Evolutionary conservation across 805 yeast genomes (phyloP).

Genomic region (Sugiyamaella marilandica): DNA sequence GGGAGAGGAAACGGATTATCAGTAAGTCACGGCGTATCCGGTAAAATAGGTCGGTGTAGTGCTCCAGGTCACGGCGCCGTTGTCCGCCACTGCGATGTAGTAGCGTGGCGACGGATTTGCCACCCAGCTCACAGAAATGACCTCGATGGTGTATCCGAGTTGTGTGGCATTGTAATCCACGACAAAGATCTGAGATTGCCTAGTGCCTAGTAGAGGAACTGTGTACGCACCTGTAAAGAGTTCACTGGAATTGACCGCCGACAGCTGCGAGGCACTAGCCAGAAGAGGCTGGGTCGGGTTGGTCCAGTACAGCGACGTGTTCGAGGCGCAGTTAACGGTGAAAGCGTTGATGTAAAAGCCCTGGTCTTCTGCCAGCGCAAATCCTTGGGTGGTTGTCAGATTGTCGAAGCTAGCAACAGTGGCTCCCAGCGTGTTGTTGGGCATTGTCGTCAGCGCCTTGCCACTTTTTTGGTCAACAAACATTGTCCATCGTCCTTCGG

Average conservation of each 20-base stretch:
- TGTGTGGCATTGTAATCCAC: slow-evolving; percentile 2
- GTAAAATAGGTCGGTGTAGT: slow-evolving; percentile 7
- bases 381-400: slow-evolving; percentile 4
- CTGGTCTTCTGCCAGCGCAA: slow-evolving; percentile 1
- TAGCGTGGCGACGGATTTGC: neutral
- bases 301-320: slow-evolving; percentile 6
- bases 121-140: neutral
- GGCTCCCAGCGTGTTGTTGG: slow-evolving; percentile 1
- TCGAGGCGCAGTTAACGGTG: neutral
- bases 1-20: neutral
- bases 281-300: slow-evolving; percentile 8
- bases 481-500: slow-evolving; percentile 26
- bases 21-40: slow-evolving; percentile 11
- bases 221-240: slow-evolving; percentile 5
- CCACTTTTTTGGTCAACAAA: slow-evolving; percentile 10
- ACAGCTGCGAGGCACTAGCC: slow-evolving; percentile 3
- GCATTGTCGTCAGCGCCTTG: slow-evolving; percentile 4
- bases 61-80: slow-evolving; percentile 11
- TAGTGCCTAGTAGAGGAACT: slow-evolving; percentile 1
- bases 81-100: slow-evolving; percentile 7
- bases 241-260: slow-evolving; percentile 1
- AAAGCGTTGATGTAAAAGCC: slow-evolving; percentile 3
- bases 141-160: slow-evolving; percentile 5
- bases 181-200: slow-evolving; percentile 2
- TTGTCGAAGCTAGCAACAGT: slow-evolving; percentile 1